These are phyloP conservation scores for Heritiera fomes DNA, from an alignment of 345 rosid species.

Conservation along the genomic window DNA sequence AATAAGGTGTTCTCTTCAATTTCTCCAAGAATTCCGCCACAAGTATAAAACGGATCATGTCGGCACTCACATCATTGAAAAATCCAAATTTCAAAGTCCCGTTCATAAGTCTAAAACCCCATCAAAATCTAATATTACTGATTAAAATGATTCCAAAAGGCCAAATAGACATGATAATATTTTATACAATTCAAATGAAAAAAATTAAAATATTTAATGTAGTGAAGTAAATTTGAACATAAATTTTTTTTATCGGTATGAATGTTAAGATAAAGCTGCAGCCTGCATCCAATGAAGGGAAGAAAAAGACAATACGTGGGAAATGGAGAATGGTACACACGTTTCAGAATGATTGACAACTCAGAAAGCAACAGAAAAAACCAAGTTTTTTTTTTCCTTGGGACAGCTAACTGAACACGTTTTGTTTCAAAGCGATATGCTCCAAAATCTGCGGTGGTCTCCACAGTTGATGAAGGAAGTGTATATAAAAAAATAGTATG, in stretches of 20 bases:
- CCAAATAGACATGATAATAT: too few relatives aligned
- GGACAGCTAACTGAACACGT: constrained; percentile 14
- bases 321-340: not conserved
- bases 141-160: not conserved
- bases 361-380: not conserved
- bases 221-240: too few relatives aligned
- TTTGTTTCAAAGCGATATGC: not conserved
- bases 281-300: not conserved
- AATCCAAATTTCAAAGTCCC: not conserved
- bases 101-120: not conserved
- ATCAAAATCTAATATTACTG: not conserved
- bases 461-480: not conserved
- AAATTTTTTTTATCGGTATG: too few relatives aligned
- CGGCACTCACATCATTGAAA: not conserved
- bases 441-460: not conserved
- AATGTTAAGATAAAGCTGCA: too few relatives aligned
- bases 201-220: too few relatives aligned
- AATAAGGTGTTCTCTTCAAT: not conserved
- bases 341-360: not conserved
- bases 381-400: not conserved
- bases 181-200: too few relatives aligned
- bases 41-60: not conserved
- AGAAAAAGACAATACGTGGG: not conserved
- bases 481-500: not conserved
- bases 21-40: not conserved